Evolutionary conservation across 495 filamentous ascomycete genomes (phyloP), one percentile per base, ranked within the genome.

Genomic region (Aspergillus homomorphus): DNA sequence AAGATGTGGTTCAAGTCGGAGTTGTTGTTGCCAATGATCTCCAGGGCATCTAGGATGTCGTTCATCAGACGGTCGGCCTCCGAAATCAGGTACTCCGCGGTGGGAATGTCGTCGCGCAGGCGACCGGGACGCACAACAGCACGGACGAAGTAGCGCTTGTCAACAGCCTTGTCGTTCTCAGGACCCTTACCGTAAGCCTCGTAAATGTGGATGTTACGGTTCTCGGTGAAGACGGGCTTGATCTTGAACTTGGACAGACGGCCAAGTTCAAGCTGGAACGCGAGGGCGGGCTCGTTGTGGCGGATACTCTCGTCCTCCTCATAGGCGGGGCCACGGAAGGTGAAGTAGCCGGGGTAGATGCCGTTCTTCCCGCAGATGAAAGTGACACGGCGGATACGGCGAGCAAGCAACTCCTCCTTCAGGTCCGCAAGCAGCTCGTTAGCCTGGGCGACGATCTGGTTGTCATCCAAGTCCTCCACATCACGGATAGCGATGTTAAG

Each of bases 1-100:
- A 98, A 98, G 83, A 98, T 96, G 79, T 98, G 95, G 80, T 98
- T 98, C 66, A 98, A 81, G 81, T 98, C 94, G 48, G 94, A 96
- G 81, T 96, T 93, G 82, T 96, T 98, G 82, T 95, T 96, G 57
- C 95, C 95, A 66, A 97, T 92, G 65, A 98, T 95, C 82, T 98
- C 94, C 55, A 98, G 77, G 18, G 94, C 95, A 73, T 98, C 94
- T 49, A 98, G 82, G 70, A 98, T 98, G 68, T 98, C 94, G 74
- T 90, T 97, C 82, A 98, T 92, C 56, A 98, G 80, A 28, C 94
- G 86, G 69, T 98, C 93, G 56, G 95, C 89, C 77, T 98, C 94
- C 8, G 93, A 97, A 66, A 96, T 97, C 58, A 98, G 82, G 74
- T 98, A 98, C 75, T 98, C 94, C 5, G 91, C 91, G 14, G 92